phyloP scores from a whole-genome alignment of 345 rosid genomes.

The Dimocarpus longan region DNA sequence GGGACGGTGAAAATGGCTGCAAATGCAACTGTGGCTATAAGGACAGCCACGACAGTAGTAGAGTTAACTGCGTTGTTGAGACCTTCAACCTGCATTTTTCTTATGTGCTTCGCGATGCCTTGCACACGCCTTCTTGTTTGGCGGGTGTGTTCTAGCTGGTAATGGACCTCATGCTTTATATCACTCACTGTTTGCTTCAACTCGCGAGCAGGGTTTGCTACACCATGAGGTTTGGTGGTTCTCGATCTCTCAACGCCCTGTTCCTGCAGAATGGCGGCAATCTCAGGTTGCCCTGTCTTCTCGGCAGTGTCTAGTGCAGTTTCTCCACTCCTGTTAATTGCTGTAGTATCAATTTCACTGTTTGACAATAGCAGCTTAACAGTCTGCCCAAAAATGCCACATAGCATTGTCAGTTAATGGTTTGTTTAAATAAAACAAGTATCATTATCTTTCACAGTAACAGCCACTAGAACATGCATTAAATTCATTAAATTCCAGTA shows the following conservation, averaged over 20 bases:
- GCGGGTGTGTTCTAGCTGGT: slow-evolving; percentile 89
- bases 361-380: slow-evolving; percentile 60
- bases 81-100: slow-evolving; percentile 88
- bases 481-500: neutral
- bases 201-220: slow-evolving; percentile 67
- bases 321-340: slow-evolving; percentile 66
- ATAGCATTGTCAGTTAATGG: slow-evolving; percentile 1
- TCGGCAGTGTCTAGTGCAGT: slow-evolving; percentile 90
- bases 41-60: slow-evolving; percentile 91
- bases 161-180: slow-evolving; percentile 88
- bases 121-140: slow-evolving; percentile 86
- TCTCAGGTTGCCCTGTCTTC: slow-evolving; percentile 58
- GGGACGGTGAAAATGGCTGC: slow-evolving; percentile 96
- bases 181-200: slow-evolving; percentile 93
- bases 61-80: slow-evolving; percentile 95
- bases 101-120: slow-evolving; percentile 81
- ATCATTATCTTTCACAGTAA: neutral
- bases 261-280: slow-evolving; percentile 54
- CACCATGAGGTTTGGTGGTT: slow-evolving; percentile 46
- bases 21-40: slow-evolving; percentile 90
- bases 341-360: slow-evolving; percentile 48
- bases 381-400: slow-evolving; percentile 50
- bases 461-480: neutral
- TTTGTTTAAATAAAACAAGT: neutral
- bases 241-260: slow-evolving; percentile 75